phyloP scores from a whole-genome alignment of 306 rosid genomes.

The Cucurbita pepo region DNA sequence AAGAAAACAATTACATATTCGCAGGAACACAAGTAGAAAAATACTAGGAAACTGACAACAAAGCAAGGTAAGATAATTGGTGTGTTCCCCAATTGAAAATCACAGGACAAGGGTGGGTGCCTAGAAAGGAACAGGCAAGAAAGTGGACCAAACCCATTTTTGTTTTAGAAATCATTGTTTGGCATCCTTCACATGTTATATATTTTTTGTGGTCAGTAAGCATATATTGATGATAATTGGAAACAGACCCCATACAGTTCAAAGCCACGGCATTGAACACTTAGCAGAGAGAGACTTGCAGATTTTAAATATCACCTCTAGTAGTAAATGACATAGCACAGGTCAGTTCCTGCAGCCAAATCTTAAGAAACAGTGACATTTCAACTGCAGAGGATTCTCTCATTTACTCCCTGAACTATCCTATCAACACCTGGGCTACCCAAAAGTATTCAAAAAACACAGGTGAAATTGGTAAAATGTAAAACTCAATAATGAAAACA shows the following conservation, averaged over 20 bases:
- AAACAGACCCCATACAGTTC: neutral
- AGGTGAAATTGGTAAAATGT: neutral
- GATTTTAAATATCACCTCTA: neutral
- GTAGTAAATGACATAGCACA: neutral
- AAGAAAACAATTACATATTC: too few relatives aligned
- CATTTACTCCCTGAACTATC: slow-evolving; percentile 2
- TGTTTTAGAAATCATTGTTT: neutral
- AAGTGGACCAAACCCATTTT: neutral
- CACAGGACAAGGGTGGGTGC: neutral
- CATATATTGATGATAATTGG: neutral
- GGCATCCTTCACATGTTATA: neutral
- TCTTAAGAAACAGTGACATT: slow-evolving; percentile 11
- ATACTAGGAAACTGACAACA: too few relatives aligned
- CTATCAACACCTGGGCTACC: neutral
- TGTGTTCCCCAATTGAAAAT: neutral
- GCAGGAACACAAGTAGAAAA: too few relatives aligned
- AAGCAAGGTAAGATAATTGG: too few relatives aligned
- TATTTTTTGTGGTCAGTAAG: neutral
- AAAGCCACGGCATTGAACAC: neutral
- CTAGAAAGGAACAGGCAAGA: neutral
- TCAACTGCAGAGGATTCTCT: slow-evolving; percentile 13
- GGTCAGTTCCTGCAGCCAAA: neutral
- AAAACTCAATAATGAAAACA: neutral
- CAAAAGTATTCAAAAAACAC: neutral
- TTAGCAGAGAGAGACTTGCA: neutral